A percentile compares a stretch with the other conserved stretches of the same genome.
These are phyloP conservation scores for Corinectria fuckeliana DNA, from an alignment of 2,329 filamentous ascomycete species.

Conservation along the genomic window DNA sequence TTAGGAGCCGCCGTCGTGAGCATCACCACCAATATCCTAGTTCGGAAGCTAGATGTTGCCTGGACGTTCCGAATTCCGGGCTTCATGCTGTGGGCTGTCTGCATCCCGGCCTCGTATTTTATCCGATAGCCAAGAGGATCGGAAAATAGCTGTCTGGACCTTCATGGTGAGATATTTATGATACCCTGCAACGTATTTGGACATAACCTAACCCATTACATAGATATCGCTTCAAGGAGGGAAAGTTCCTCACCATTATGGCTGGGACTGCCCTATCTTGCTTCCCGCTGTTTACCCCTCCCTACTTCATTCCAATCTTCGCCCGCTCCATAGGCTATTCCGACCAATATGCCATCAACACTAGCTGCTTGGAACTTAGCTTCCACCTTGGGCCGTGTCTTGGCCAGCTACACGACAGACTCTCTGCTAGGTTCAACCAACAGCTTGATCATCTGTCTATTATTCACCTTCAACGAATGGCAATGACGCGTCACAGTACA, in stretches of 20 bases:
- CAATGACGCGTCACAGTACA: constrained; percentile 2
- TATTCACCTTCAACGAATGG: constrained; percentile 31
- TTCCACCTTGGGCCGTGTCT: constrained; percentile 36
- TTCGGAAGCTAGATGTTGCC: constrained; percentile 30
- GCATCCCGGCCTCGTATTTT: constrained; percentile 39
- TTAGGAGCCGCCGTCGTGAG: constrained; percentile 40
- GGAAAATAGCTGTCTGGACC: constrained; percentile 13
- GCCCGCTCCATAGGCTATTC: constrained; percentile 35
- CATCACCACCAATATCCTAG: constrained; percentile 34
- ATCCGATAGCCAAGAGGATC: constrained; percentile 27
- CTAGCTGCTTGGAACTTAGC: constrained; percentile 41
- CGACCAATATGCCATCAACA: constrained; percentile 30
- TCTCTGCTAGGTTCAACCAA: constrained; percentile 38
- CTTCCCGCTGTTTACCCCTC: constrained; percentile 36
- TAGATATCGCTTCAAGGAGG: constrained; percentile 38
- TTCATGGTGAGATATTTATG: constrained; percentile 33
- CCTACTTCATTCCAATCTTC: constrained; percentile 37
- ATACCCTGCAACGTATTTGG: fast-evolving
- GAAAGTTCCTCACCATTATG: constrained; percentile 34
- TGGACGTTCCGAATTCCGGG: constrained; percentile 40
- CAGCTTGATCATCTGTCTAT: constrained; percentile 35
- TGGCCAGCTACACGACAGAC: constrained; percentile 36
- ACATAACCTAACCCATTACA: not conserved
- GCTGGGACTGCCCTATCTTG: constrained; percentile 36
- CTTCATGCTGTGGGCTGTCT: constrained; percentile 39